These are phyloP conservation scores for Gossypium anomalum DNA, from an alignment of 345 rosid genomes.

Conservation along the genomic window DNA sequence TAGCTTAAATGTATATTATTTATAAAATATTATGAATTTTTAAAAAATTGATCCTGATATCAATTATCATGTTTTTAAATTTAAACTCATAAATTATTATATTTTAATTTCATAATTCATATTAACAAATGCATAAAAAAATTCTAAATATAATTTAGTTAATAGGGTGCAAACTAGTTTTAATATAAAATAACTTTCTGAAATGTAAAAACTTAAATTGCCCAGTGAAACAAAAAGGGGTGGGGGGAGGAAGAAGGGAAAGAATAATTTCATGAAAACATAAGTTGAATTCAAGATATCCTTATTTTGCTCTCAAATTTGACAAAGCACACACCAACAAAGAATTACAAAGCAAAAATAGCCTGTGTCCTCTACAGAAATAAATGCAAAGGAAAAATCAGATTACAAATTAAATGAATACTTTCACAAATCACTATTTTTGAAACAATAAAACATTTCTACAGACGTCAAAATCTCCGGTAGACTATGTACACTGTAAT, in stretches of 20 bases:
- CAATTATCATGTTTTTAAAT: too few relatives aligned
- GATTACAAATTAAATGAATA: conserved; percentile 40
- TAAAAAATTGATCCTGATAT: too few relatives aligned
- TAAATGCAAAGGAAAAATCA: conserved; percentile 10
- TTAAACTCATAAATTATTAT: too few relatives aligned
- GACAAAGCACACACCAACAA: conserved; percentile 29
- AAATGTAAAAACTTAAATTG: too few relatives aligned
- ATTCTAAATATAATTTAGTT: too few relatives aligned
- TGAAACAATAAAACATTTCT: conserved; percentile 30
- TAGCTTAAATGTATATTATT: too few relatives aligned
- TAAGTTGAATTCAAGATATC: neutral
- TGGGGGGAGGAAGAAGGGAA: neutral
- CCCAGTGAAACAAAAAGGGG: too few relatives aligned
- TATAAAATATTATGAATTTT: too few relatives aligned
- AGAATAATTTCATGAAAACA: neutral
- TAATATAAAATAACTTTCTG: too few relatives aligned
- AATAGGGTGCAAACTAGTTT: too few relatives aligned
- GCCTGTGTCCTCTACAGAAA: neutral
- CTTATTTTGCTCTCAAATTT: conserved; percentile 22
- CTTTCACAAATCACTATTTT: conserved; percentile 27
- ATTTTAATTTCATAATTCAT: too few relatives aligned
- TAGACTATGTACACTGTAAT: conserved; percentile 40
- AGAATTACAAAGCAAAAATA: conserved; percentile 17
- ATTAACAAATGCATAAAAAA: neutral
- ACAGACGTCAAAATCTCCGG: conserved; percentile 28